phyloP scores from a whole-genome alignment of 1,284 basidiomycete species.

The Coniophora puteana region DNA sequence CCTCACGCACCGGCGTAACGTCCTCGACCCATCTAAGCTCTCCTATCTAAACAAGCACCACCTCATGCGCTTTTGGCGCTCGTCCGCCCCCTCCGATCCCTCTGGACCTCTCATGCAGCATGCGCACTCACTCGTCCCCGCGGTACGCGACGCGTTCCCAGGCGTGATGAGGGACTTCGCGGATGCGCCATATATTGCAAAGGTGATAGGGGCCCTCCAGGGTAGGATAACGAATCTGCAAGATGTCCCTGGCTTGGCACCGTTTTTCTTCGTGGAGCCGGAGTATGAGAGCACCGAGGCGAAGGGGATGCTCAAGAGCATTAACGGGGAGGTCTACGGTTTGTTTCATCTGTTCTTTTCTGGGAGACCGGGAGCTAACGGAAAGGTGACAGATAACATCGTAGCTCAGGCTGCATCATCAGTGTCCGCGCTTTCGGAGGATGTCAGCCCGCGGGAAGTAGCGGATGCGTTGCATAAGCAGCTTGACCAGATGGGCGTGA shows the following conservation, averaged over 20 bases:
- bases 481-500: conserved; percentile 36
- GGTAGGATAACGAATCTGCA: conserved; percentile 66
- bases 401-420: conserved; percentile 9
- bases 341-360: conserved; percentile 18
- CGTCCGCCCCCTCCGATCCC: no score
- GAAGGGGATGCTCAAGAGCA: conserved; percentile 43
- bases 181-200: conserved; percentile 51
- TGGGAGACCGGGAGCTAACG: conserved; percentile 19
- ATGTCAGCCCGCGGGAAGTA: conserved; percentile 28
- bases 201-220: conserved; percentile 58
- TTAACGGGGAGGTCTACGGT: conserved; percentile 44
- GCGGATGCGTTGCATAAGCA: conserved; percentile 44
- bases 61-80: conserved; percentile 47
- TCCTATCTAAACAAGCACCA: conserved; percentile 79
- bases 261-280: conserved; percentile 77
- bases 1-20: conserved; percentile 72
- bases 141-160: no score
- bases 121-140: neutral
- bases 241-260: conserved; percentile 63
- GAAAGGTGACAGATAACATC: conserved; percentile 24
- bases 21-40: conserved; percentile 69
- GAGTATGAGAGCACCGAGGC: conserved; percentile 55
- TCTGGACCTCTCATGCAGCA: neutral
- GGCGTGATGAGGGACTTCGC: no score
- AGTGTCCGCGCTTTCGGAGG: conserved; percentile 9